These are phyloP conservation scores for Colletotrichum musae DNA, from an alignment of 2,329 filamentous ascomycete species.

Conservation along the genomic window DNA sequence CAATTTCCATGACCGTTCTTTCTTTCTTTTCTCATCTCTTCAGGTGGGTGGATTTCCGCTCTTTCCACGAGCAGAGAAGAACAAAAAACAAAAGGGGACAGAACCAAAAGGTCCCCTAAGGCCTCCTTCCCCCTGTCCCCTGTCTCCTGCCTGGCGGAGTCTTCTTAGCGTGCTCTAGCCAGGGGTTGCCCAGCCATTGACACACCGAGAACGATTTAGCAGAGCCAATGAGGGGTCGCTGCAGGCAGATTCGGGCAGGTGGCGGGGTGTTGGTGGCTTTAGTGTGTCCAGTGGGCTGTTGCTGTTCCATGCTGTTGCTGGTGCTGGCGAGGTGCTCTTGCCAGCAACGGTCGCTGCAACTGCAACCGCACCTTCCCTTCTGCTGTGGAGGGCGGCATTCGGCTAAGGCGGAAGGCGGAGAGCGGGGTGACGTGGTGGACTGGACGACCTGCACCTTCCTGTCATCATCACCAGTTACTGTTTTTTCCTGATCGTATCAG, in stretches of 20 bases:
- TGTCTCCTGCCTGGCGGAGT: slow-evolving; percentile 19
- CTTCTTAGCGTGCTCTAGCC: slow-evolving; percentile 30
- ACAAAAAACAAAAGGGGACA: background rate
- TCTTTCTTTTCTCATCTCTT: slow-evolving; percentile 4
- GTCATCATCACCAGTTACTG: background rate
- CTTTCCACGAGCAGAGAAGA: background rate
- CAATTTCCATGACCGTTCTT: background rate
- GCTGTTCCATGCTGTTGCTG: slow-evolving; percentile 19
- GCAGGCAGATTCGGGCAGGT: background rate
- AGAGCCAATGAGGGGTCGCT: slow-evolving; percentile 4
- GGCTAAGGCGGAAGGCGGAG: slow-evolving; percentile 23
- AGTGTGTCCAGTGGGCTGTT: background rate
- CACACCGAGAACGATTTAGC: background rate
- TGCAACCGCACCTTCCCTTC: slow-evolving; percentile 2
- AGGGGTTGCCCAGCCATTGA: slow-evolving; percentile 31
- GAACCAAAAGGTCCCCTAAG: slow-evolving; percentile 3
- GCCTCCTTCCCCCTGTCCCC: no score
- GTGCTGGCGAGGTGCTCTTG: background rate
- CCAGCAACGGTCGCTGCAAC: background rate
- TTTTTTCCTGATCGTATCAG: background rate
- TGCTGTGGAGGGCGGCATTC: slow-evolving; percentile 9
- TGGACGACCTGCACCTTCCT: background rate
- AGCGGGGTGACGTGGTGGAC: background rate
- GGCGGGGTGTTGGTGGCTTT: slow-evolving; percentile 3
- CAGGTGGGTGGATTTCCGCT: background rate